phyloP scores from a whole-genome alignment of 2,329 filamentous ascomycete genomes.

The Golovinomyces cichoracearum region DNA sequence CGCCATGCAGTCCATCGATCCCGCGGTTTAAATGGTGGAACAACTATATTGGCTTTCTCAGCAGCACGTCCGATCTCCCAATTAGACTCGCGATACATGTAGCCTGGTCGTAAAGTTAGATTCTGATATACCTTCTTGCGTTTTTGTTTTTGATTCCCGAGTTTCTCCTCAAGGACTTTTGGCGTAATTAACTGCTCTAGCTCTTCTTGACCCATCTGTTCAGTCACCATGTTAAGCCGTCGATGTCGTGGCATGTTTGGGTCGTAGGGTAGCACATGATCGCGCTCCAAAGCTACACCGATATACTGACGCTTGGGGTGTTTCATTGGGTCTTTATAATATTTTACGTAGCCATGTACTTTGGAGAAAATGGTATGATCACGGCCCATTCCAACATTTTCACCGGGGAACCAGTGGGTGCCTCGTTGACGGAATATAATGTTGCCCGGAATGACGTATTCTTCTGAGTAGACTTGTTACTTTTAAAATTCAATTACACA shows the following conservation, averaged over 20 bases:
- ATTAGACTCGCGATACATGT: conserved; percentile 39
- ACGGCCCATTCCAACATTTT: conserved; percentile 83
- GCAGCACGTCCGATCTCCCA: conserved; percentile 40
- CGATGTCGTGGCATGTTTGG: conserved; percentile 47
- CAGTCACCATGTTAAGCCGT: conserved; percentile 44
- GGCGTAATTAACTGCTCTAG: conserved; percentile 6
- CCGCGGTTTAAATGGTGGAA: conserved; percentile 29
- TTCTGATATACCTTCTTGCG: conserved; percentile 16
- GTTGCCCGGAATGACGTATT: conserved; percentile 85
- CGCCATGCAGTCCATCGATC: conserved; percentile 36
- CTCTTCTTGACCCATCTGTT: conserved; percentile 18
- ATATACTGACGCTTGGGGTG: conserved; percentile 87
- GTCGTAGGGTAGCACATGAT: conserved; percentile 54
- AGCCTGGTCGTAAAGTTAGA: conserved; percentile 25
- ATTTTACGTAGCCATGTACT: conserved; percentile 74
- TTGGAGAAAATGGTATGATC: conserved; percentile 89
- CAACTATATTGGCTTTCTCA: conserved; percentile 31
- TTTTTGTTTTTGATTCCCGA: conserved; percentile 7
- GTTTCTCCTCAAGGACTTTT: conserved; percentile 2
- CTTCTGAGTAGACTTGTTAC: conserved; percentile 26
- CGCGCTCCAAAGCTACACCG: conserved; percentile 65
- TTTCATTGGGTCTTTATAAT: conserved; percentile 65
- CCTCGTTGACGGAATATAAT: conserved; percentile 96
- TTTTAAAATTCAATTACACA: background rate
- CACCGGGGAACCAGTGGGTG: conserved; percentile 79